Percentiles rank a stretch among this genome's conserved stretches.
Conservation (phyloP, 257 asterid species). For the Fraxinus anomala region DNA sequence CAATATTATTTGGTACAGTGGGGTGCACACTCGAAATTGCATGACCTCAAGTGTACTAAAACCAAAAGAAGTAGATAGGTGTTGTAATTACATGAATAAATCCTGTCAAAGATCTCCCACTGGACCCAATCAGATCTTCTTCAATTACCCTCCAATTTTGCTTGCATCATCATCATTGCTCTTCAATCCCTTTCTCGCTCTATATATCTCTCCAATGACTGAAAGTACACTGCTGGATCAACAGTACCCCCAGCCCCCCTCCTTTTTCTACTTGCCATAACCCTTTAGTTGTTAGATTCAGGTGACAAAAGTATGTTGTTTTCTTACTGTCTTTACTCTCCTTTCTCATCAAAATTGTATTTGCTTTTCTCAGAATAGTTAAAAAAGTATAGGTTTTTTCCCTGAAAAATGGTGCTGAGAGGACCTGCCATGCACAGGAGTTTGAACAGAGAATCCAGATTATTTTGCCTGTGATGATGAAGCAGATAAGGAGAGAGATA, state of each 20-base stretch:
- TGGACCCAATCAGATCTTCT: slow-evolving; percentile 43
- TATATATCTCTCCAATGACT: slow-evolving; percentile 25
- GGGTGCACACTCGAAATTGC: too few relatives aligned
- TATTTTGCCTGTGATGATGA: slow-evolving; percentile 42
- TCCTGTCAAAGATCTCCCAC: slow-evolving; percentile 59
- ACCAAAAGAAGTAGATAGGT: slow-evolving; percentile 16
- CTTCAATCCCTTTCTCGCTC: slow-evolving; percentile 5
- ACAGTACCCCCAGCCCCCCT: slow-evolving; percentile 38
- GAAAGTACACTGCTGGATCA: slow-evolving; percentile 58
- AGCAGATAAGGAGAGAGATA: slow-evolving; percentile 33
- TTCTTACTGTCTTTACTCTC: slow-evolving; percentile 46
- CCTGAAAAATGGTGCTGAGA: slow-evolving; percentile 31
- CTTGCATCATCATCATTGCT: slow-evolving; percentile 68
- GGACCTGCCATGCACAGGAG: slow-evolving; percentile 47
- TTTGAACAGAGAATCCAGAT: slow-evolving; percentile 52
- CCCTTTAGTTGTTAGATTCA: slow-evolving; percentile 62
- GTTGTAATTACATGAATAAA: slow-evolving; percentile 53
- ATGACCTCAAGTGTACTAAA: too few relatives aligned
- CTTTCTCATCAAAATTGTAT: slow-evolving; percentile 43
- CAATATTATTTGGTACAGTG: too few relatives aligned
- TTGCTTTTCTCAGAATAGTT: slow-evolving; percentile 29
- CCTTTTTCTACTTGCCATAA: slow-evolving; percentile 50
- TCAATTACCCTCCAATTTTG: slow-evolving; percentile 45
- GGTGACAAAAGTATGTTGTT: slow-evolving; percentile 60
- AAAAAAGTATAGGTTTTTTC: slow-evolving; percentile 27